Percentiles rank a stretch among this genome's conserved stretches.
Evolutionary conservation across 768 basidiomycete species (phyloP).

Genomic region (Boletus fagicola): DNA sequence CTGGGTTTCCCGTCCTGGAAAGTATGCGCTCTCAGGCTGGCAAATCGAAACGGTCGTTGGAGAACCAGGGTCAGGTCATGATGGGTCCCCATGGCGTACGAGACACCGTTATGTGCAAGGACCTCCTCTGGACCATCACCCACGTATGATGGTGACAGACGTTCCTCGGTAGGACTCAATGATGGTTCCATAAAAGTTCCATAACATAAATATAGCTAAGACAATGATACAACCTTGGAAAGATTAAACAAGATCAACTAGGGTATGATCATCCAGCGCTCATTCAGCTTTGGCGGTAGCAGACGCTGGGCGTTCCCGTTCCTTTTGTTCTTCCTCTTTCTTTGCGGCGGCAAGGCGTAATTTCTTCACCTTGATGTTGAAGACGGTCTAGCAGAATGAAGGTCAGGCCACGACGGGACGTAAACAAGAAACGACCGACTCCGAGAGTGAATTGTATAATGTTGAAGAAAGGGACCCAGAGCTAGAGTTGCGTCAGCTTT

Average conservation of each 20-base stretch:
- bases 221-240: neutral
- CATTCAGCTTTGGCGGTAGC: constrained; percentile 20
- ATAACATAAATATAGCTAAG: constrained; percentile 17
- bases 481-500: constrained; percentile 37
- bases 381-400: constrained; percentile 50
- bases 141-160: constrained; percentile 37
- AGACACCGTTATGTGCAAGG: constrained; percentile 43
- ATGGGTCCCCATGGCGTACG: constrained; percentile 31
- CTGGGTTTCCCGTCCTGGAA: constrained; percentile 62
- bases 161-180: constrained; percentile 8
- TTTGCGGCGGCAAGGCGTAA: constrained; percentile 51
- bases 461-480: constrained; percentile 91
- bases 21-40: constrained; percentile 68
- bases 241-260: neutral
- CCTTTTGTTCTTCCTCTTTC: constrained; percentile 44
- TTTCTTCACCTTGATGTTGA: constrained; percentile 72
- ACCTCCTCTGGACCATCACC: constrained; percentile 26
- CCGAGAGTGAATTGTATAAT: constrained; percentile 72
- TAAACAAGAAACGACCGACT: constrained; percentile 41
- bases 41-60: constrained; percentile 63
- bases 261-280: constrained; percentile 17
- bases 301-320: constrained; percentile 30
- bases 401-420: neutral
- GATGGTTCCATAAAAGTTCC: constrained; percentile 2
- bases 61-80: constrained; percentile 27